Evolutionary conservation across 371 early-diverging fungal genomes (phyloP), one percentile per base, ranked within the genome.

Genomic region (Nematocida sp.): DNA sequence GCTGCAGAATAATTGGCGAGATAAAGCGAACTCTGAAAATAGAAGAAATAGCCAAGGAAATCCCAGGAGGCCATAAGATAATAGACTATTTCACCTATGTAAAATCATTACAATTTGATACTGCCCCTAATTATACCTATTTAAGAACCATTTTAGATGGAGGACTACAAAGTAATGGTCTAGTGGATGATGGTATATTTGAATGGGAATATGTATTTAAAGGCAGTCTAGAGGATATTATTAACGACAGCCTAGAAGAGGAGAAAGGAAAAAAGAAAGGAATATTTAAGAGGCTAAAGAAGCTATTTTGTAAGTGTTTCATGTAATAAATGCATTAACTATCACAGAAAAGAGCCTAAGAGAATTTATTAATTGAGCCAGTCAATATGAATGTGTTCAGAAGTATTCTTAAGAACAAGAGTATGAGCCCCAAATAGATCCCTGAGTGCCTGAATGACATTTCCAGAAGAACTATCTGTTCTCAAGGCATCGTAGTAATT

Each of bases 351-450:
- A n/a, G 9, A 41, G 9, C n/a, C 9, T 11, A 41, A 9, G 43
- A 11, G n/a, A 11, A 41, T 41, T 41, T 9, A 31, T 53, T 5
- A 21, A 53, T 54, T 83, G n/a, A n/a, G 32, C 81, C 81, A 81
- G 0, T 64, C 46, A 23, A 81, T 74, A 60, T 81, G 78, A 21
- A 53, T 55, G 17, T 41, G 19, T 49, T 79, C 76, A 17, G 53
- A 3, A 32, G 46, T 51, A n/a, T 61, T 76, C 13, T 74, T 47
- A 19, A 80, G 54, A 21, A 48, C 43, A 7, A 82, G 77, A 17
- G 85, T 92, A 87, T 96, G 97, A 25, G 93, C 93, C 52, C 90
- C 96, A 86, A 96, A 96, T 88, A 91, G 94, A 83, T 96, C 96
- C 84, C 96, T 88, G 86, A 93, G 90, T 7, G 86, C 86, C 86